Conservation (phyloP, 306 rosid genomes). For the Echinosophora koreensis region DNA sequence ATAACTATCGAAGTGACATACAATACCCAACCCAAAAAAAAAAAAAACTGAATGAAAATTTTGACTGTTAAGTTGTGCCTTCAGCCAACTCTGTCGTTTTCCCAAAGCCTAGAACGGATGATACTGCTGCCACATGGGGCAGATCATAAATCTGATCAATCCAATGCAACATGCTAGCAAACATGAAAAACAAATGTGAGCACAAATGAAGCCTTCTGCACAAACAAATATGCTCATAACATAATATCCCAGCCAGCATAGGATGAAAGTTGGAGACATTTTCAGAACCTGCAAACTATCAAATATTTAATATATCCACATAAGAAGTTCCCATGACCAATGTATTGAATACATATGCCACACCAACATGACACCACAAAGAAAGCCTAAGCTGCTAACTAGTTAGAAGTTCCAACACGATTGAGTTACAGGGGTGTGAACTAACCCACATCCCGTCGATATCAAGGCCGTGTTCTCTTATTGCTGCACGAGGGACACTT, state of each 20-base stretch:
- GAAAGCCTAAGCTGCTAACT: constrained; percentile 50
- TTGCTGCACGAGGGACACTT: constrained; percentile 60
- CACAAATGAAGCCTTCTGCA: constrained; percentile 1
- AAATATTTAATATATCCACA: constrained; percentile 44
- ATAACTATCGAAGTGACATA: not conserved
- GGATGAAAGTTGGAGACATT: not conserved
- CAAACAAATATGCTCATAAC: constrained; percentile 30
- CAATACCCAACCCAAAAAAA: not conserved
- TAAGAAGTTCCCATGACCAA: constrained; percentile 44
- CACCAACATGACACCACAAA: constrained; percentile 50
- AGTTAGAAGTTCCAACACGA: constrained; percentile 58
- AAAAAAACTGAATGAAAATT: too few relatives aligned
- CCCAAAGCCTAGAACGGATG: constrained; percentile 10
- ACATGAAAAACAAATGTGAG: not conserved
- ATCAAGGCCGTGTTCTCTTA: constrained; percentile 61
- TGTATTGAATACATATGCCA: constrained; percentile 39
- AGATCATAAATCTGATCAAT: constrained; percentile 42
- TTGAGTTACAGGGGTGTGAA: constrained; percentile 45
- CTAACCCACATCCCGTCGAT: constrained; percentile 45
- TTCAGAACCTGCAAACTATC: constrained; percentile 48
- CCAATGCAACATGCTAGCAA: not conserved
- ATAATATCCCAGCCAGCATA: not conserved
- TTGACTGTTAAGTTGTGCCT: too few relatives aligned
- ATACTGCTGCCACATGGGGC: constrained; percentile 10
- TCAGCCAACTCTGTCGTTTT: not conserved